Conservation (phyloP, 1,139 yeast genomes). For the Suhomyces yuchorum region DNA sequence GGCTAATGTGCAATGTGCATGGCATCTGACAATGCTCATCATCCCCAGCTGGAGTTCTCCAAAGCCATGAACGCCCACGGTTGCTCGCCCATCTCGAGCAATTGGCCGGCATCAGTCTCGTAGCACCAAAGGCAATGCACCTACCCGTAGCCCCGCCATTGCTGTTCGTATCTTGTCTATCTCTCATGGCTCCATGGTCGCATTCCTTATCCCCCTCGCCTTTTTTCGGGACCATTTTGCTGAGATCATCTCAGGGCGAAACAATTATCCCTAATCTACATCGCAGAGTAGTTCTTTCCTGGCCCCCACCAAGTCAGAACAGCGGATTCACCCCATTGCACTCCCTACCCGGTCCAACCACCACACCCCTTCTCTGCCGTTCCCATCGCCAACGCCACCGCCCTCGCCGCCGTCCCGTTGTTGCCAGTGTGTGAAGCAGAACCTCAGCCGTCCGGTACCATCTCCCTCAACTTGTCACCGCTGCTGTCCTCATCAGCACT, state of each 20-base stretch:
- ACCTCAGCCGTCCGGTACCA: slow-evolving; percentile 1
- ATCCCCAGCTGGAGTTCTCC: neutral
- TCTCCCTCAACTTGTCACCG: neutral
- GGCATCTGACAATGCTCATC: neutral
- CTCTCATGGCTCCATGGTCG: slow-evolving; percentile 1
- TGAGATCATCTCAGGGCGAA: slow-evolving; percentile 13
- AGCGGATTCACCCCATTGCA: neutral
- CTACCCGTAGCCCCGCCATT: too few species aligned
- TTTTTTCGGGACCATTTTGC: slow-evolving; percentile 8
- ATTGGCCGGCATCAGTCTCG: too few species aligned
- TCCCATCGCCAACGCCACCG: neutral
- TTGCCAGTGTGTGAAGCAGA: neutral
- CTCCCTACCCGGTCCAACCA: neutral
- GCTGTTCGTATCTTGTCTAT: neutral
- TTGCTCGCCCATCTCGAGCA: too few species aligned
- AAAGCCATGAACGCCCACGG: too few species aligned
- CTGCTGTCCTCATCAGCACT: neutral
- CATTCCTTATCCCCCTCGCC: slow-evolving; percentile 8
- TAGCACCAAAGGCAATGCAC: too few species aligned
- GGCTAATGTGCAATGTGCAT: neutral
- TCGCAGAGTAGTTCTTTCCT: slow-evolving; percentile 3
- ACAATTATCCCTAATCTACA: slow-evolving; percentile 10
- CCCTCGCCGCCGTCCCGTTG: neutral
- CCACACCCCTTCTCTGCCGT: neutral
- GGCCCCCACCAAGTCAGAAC: neutral